phyloP scores from a whole-genome alignment of 2,329 filamentous ascomycete genomes.

The Pseudogymnoascus sp. region DNA sequence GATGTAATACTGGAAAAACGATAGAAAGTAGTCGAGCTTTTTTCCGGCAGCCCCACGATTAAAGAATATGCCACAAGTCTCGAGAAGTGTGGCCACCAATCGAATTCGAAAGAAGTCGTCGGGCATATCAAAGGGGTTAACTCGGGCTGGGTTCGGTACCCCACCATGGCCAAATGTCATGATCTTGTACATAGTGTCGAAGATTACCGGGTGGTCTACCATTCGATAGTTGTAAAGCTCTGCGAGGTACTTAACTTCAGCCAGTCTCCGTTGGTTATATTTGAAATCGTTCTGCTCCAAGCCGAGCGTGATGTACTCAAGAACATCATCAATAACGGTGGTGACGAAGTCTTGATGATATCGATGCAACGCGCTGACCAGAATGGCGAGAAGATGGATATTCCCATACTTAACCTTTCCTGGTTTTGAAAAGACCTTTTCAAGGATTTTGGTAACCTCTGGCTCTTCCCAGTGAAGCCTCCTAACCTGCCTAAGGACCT shows the following conservation, averaged over 20 bases:
- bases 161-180: constrained; percentile 88
- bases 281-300: constrained; percentile 96
- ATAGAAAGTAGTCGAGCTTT: constrained; percentile 95
- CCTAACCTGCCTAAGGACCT: constrained; percentile 86
- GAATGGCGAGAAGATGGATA: constrained; percentile 83
- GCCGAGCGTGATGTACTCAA: constrained; percentile 81
- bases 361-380: constrained; percentile 79
- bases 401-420: constrained; percentile 97
- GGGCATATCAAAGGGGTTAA: constrained; percentile 73
- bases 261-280: constrained; percentile 87
- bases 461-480: constrained; percentile 96
- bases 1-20: constrained; percentile 96
- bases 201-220: constrained; percentile 90
- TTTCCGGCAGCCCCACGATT: constrained; percentile 89
- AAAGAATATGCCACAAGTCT: constrained; percentile 94
- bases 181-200: constrained; percentile 90
- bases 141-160: constrained; percentile 67
- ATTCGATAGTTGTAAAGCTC: constrained; percentile 98
- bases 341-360: constrained; percentile 90
- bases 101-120: constrained; percentile 97
- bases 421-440: constrained; percentile 92
- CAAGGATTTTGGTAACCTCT: constrained; percentile 52
- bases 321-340: constrained; percentile 80
- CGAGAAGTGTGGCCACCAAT: constrained; percentile 77
- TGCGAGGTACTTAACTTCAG: constrained; percentile 91